Percentiles rank a stretch among this genome's conserved stretches.
phyloP scores from a whole-genome alignment of 805 yeast genomes.

The Tetrapisispora pingtungensis region DNA sequence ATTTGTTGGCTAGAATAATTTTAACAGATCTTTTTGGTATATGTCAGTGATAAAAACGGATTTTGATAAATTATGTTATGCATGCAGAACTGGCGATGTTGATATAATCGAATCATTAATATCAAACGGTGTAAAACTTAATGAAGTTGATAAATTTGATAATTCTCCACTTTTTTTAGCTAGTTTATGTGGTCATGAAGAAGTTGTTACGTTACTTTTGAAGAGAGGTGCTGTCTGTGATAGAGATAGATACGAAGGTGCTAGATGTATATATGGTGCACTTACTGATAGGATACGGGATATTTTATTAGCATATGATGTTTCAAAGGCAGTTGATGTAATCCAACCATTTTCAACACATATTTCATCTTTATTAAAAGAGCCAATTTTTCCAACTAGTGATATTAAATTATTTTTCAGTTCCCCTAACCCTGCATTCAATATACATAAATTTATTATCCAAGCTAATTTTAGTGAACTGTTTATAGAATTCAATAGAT shows the following conservation, averaged over 20 bases:
- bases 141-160: conserved; percentile 57
- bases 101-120: conserved; percentile 52
- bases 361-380: conserved; percentile 36
- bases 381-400: conserved; percentile 12
- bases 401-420: conserved; percentile 20
- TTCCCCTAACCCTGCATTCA: conserved; percentile 5
- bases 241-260: conserved; percentile 74
- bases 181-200: conserved; percentile 63
- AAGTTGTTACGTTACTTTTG: conserved; percentile 50
- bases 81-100: conserved; percentile 61
- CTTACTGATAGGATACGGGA: conserved; percentile 55
- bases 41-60: conserved; percentile 7
- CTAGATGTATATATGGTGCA: conserved; percentile 70
- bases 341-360: conserved; percentile 68
- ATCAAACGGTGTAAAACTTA: conserved; percentile 39
- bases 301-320: conserved; percentile 48
- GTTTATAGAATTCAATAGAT: not conserved
- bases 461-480: conserved; percentile 31
- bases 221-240: conserved; percentile 68
- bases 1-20: too few relatives aligned
- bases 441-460: conserved; percentile 36
- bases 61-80: conserved; percentile 44
- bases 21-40: too few relatives aligned
- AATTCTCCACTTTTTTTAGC: conserved; percentile 67
- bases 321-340: conserved; percentile 57